Base-by-base conservation (phyloP, 768 basidiomycete species). In the Russula abietina region DNA sequence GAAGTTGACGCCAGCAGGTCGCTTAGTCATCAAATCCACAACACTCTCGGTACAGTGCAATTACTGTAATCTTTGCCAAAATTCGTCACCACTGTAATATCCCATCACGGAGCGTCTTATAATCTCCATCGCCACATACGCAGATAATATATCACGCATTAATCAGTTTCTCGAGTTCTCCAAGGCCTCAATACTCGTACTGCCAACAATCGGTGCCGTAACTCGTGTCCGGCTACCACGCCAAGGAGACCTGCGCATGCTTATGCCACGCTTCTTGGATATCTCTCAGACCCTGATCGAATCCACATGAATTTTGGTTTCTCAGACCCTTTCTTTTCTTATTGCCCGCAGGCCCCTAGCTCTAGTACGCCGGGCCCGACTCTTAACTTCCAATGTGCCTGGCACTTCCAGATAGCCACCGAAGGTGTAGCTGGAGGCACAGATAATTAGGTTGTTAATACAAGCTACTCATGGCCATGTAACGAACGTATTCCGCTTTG, bases 201-300 rank as follows among this genome's bases (percentile, higher is more conserved):
- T 45, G 9, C 65, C 65, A 46, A 66, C 38, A 32, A 66, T 26
- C 12, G 65, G 65, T 1, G 65, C 57, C 8, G 57, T 45, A 19
- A 57, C 58, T 19, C 57, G 55, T 24, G 57, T 51, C 53, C 53
- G 56, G 45, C 4, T 58, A 64, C 66, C 66, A 80, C 14, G 80
- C 75, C 43, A 78, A 64, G 4, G 80, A 72, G 55, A 81, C 68
- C 54, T 79, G 76, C 0, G 76, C 78, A 80, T 81, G 57, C 70
- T 76, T 22, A 73, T 65, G 4, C 73, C 73, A 54, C 72, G 75
- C 63, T 68, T 76, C 43, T 69, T 66, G 12, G 79, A 74, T 9
- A 80, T 62, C 63, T 77, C 75, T 65, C 79, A 73, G 46, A 80
- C 76, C 16, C 78, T 77, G 28, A 12, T 53, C 39, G 14, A 36